phyloP scores from a whole-genome alignment of 129 eudicot species.

The Glebionis coronaria region DNA sequence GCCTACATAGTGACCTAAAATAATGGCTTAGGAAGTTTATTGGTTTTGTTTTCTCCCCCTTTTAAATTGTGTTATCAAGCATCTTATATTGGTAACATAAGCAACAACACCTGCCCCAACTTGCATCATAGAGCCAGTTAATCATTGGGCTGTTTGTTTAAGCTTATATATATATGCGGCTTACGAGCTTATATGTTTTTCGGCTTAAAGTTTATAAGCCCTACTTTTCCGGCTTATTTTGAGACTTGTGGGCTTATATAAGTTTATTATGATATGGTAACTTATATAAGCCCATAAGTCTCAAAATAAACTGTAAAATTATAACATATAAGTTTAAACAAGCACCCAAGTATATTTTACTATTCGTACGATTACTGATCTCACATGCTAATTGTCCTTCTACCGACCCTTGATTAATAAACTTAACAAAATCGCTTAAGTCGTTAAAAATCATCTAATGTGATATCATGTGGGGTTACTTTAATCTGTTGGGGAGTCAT shows the following conservation, averaged over 20 bases:
- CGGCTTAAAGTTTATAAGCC: too few species aligned
- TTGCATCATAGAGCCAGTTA: constrained; percentile 1
- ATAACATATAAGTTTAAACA: too few species aligned
- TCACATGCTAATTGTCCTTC: neutral
- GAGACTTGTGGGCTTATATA: too few species aligned
- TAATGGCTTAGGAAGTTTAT: constrained; percentile 8
- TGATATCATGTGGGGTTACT: constrained; percentile 12
- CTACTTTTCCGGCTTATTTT: too few species aligned
- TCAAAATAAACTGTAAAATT: too few species aligned
- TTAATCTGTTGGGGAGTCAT: constrained; percentile 6
- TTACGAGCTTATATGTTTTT: too few species aligned
- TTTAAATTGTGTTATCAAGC: constrained; percentile 21
- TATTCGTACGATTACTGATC: constrained; percentile 12
- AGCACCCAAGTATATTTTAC: too few species aligned
- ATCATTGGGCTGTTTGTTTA: too few species aligned
- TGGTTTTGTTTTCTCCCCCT: constrained; percentile 8
- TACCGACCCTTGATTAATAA: neutral
- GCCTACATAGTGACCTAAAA: neutral
- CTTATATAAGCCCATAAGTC: too few species aligned
- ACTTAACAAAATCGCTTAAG: neutral
- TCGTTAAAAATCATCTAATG: neutral
- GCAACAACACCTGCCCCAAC: constrained; percentile 19
- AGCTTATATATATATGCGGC: too few species aligned
- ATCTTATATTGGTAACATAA: constrained; percentile 15
- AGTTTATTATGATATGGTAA: too few species aligned